Evolutionary conservation across 495 filamentous ascomycete species (phyloP), one percentile per base, ranked within the genome.

Genomic region (Penicillium ucsense): DNA sequence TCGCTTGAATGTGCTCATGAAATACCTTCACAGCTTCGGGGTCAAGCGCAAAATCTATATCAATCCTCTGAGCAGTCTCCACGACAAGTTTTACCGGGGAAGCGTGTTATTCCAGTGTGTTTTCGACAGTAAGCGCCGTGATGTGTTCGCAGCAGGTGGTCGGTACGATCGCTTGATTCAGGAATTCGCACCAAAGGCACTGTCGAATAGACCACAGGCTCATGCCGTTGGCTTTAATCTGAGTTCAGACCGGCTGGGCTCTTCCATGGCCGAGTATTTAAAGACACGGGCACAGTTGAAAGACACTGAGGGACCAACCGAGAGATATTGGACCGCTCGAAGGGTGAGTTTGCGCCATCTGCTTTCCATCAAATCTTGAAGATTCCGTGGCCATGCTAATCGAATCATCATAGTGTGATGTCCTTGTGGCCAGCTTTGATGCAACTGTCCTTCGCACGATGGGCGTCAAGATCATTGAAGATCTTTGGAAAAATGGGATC

Each of bases 211-310:
- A 32, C 54, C 65, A 5, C 69, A 70, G 38, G 64, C 67, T 4
- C 88, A 90, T 55, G 91, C 87, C 7, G 92, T 97, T 35, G 92
- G 92, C 3, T 94, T 96, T 59, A 91, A 91, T 53, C 69, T 98
- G 34, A 86, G 86, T 29, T 95, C 88, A 79, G 89, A 95, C 54
- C 80, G 84, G 51, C 73, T 91, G 8, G 77, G 81, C 46, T 74
- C 72, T 5, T 73, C 77, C 36, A 82, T 89, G 83, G 58, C 75
- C 47, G 67, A 82, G 50, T 73, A 84, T 47, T 74, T 86, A 27
- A 83, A 83, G 43, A 65, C 74, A 3, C 88, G 84, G 54, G 65
- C 75, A 3, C 84, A 80, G 47, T 54, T 83, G 20, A 94, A 88
- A 64, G 86, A 85, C 56, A 50, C 68, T 10, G 71, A 78, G 51